Percentiles rank a stretch among this genome's conserved stretches.
Conservation (phyloP, 495 filamentous ascomycete species). For the Lasiosphaeriaceae sp. region DNA sequence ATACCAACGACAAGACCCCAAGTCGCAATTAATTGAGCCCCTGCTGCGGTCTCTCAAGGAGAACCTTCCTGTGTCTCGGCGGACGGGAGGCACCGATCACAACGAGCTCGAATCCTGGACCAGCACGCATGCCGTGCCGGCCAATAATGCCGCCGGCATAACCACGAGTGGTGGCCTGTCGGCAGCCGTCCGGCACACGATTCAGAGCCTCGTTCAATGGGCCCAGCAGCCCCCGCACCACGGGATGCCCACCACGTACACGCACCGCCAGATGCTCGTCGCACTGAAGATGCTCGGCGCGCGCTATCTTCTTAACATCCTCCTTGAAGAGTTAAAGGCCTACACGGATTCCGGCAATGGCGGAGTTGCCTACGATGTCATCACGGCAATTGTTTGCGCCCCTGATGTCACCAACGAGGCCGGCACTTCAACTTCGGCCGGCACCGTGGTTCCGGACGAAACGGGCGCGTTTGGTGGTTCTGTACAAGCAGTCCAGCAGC, state of each 20-base stretch:
- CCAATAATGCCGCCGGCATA: neutral
- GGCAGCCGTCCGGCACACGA: slow-evolving; percentile 57
- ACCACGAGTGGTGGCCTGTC: slow-evolving; percentile 57
- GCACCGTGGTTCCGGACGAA: slow-evolving; percentile 21
- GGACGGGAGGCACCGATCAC: slow-evolving; percentile 60
- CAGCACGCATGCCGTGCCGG: slow-evolving; percentile 20
- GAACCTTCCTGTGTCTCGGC: slow-evolving; percentile 59
- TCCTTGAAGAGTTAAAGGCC: slow-evolving; percentile 67
- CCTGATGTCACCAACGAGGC: slow-evolving; percentile 50
- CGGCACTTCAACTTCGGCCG: slow-evolving; percentile 34
- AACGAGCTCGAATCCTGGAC: slow-evolving; percentile 78
- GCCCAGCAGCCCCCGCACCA: slow-evolving; percentile 58
- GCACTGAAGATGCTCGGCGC: slow-evolving; percentile 70
- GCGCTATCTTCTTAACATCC: slow-evolving; percentile 51
- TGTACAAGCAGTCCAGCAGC: slow-evolving; percentile 23
- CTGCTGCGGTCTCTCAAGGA: slow-evolving; percentile 66
- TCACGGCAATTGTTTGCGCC: slow-evolving; percentile 67
- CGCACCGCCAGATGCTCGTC: slow-evolving; percentile 67
- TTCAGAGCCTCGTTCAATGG: slow-evolving; percentile 73
- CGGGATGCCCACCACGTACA: slow-evolving; percentile 70
- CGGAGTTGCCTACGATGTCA: slow-evolving; percentile 69
- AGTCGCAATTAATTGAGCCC: slow-evolving; percentile 65
- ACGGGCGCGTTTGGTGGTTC: slow-evolving; percentile 15
- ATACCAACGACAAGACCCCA: slow-evolving; percentile 64
- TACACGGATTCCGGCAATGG: slow-evolving; percentile 48